Percentiles rank a stretch among this genome's conserved stretches.
Evolutionary conservation across 495 filamentous ascomycete species (phyloP).

Genomic region (Aspergillus saccharolyticus): DNA sequence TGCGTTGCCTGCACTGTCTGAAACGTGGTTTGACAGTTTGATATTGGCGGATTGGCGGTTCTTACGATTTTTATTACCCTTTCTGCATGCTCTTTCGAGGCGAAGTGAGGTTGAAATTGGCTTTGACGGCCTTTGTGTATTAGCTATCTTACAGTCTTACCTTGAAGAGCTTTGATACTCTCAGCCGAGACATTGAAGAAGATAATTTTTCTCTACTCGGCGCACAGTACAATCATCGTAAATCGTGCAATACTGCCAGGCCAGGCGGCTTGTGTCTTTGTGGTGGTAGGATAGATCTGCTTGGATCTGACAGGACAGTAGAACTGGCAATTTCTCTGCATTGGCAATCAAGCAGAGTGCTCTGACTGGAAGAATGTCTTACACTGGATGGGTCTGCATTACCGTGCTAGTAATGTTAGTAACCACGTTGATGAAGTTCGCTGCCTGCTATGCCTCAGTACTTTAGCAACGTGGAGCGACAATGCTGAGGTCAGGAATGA

Average conservation of each 20-base stretch:
- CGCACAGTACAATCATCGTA: too few relatives aligned
- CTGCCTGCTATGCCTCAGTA: slow-evolving; percentile 6
- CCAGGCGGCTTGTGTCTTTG: too few relatives aligned
- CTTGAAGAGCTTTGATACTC: neutral
- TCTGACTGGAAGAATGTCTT: too few relatives aligned
- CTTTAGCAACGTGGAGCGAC: slow-evolving; percentile 5
- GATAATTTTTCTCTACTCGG: neutral
- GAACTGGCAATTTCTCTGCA: too few relatives aligned
- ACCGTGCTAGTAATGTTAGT: too few relatives aligned
- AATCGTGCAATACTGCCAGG: too few relatives aligned
- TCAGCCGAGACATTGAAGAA: neutral
- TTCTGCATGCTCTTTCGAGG: slow-evolving; percentile 6
- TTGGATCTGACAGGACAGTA: too few relatives aligned
- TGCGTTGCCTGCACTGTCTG: neutral
- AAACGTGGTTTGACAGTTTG: neutral
- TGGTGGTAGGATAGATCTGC: too few relatives aligned
- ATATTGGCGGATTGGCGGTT: slow-evolving; percentile 4
- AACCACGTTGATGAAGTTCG: slow-evolving; percentile 5
- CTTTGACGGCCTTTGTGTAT: slow-evolving; percentile 8
- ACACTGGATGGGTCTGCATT: too few relatives aligned
- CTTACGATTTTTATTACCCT: slow-evolving; percentile 10
- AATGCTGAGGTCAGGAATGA: slow-evolving; percentile 2
- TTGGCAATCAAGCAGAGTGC: too few relatives aligned
- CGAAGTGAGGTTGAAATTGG: slow-evolving; percentile 1
- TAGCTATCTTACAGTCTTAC: neutral